Evolutionary conservation across 768 basidiomycete genomes (phyloP).

Genomic region (Rhizopogon roseolus): DNA sequence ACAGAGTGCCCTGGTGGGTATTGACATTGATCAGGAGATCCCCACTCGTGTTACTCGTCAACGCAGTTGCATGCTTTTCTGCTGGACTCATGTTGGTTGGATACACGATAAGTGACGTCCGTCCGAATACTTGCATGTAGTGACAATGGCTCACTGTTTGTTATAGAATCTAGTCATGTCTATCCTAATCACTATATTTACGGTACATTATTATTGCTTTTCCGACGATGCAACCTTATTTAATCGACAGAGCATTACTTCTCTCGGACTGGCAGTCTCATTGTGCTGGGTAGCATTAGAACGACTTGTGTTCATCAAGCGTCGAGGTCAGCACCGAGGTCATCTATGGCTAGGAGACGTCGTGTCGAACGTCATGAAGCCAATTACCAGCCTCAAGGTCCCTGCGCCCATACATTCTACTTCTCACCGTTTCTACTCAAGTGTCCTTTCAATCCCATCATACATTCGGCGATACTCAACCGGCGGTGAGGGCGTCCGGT

Average conservation of each 20-base stretch:
- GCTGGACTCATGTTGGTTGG: conserved; percentile 73
- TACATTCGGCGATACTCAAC: conserved; percentile 1
- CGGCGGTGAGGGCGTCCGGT: background rate
- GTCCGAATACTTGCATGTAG: conserved; percentile 14
- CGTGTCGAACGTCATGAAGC: conserved; percentile 23
- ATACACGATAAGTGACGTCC: conserved; percentile 67
- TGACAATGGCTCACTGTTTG: conserved; percentile 7
- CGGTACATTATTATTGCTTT: conserved; percentile 23
- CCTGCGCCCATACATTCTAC: conserved; percentile 4
- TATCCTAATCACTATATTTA: conserved; percentile 74
- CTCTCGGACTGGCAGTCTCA: conserved; percentile 42
- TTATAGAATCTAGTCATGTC: conserved; percentile 54
- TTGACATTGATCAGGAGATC: conserved; percentile 83
- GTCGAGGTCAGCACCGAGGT: conserved; percentile 46
- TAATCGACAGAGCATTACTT: conserved; percentile 25
- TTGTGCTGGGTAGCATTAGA: conserved; percentile 51
- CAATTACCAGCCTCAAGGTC: conserved; percentile 19
- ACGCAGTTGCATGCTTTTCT: conserved; percentile 80
- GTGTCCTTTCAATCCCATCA: background rate
- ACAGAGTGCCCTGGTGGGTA: conserved; percentile 57
- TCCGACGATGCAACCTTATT: conserved; percentile 8
- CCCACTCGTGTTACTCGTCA: conserved; percentile 76
- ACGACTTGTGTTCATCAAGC: conserved; percentile 41
- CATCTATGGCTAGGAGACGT: conserved; percentile 49
- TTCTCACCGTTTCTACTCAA: background rate